phyloP scores from a whole-genome alignment of 768 basidiomycete genomes.

The Pleurotus platypus region DNA sequence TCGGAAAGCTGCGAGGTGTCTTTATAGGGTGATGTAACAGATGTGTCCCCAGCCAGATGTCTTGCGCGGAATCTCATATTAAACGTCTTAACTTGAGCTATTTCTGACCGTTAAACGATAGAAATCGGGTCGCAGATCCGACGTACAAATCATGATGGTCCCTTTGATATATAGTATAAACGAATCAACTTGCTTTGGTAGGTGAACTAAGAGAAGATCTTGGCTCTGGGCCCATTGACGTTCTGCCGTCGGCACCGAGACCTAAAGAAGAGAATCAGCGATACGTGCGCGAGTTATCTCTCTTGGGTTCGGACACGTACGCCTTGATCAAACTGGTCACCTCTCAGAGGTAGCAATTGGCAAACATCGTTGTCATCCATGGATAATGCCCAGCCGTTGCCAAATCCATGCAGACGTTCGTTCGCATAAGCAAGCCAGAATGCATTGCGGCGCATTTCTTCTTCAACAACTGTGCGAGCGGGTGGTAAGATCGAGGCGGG shows the following conservation, averaged over 20 bases:
- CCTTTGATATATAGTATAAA: constrained; percentile 72
- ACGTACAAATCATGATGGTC: constrained; percentile 56
- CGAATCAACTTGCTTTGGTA: constrained; percentile 61
- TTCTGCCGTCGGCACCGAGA: constrained; percentile 43
- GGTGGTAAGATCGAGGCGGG: constrained; percentile 57
- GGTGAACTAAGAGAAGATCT: constrained; percentile 59
- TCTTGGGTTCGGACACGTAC: constrained; percentile 30
- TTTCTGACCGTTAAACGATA: not conserved
- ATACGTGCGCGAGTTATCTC: too few relatives aligned
- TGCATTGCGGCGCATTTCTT: constrained; percentile 67
- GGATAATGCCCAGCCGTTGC: constrained; percentile 68
- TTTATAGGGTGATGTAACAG: constrained; percentile 36
- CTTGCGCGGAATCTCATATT: constrained; percentile 62
- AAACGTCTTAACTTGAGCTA: constrained; percentile 56
- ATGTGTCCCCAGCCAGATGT: constrained; percentile 55
- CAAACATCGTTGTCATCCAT: constrained; percentile 75
- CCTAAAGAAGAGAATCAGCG: constrained; percentile 24
- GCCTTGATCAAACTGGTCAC: constrained; percentile 57
- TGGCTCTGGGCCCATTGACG: constrained; percentile 67
- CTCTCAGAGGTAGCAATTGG: constrained; percentile 63
- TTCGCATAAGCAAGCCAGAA: constrained; percentile 73
- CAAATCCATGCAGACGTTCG: constrained; percentile 64
- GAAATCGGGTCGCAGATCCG: not conserved
- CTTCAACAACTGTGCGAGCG: constrained; percentile 61
- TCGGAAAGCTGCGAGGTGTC: constrained; percentile 37